phyloP scores from a whole-genome alignment of 306 rosid species.

The Prunus mira region DNA sequence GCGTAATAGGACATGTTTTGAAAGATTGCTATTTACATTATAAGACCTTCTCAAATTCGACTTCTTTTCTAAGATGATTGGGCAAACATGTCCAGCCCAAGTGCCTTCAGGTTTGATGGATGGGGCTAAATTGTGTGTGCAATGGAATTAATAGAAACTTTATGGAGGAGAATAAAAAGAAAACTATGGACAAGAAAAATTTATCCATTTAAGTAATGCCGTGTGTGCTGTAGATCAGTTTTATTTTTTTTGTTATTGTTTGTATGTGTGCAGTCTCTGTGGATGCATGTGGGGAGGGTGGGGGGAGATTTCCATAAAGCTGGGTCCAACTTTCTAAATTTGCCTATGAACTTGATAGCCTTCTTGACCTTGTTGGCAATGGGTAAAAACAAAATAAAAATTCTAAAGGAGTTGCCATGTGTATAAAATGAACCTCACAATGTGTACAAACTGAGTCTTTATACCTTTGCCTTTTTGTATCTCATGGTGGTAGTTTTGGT shows the following conservation, averaged over 20 bases:
- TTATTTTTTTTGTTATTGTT: not conserved
- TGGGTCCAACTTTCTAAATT: not conserved
- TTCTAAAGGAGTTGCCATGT: not conserved
- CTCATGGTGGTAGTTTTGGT: not conserved
- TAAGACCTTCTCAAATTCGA: not conserved
- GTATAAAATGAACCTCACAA: not conserved
- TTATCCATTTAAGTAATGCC: too few species aligned
- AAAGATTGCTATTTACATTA: not conserved
- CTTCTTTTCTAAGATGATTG: not conserved
- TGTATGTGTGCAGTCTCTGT: not conserved
- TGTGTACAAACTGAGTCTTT: not conserved
- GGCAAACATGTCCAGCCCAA: not conserved
- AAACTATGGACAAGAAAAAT: not conserved
- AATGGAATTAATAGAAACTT: not conserved
- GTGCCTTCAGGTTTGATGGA: not conserved
- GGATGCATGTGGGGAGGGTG: not conserved
- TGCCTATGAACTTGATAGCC: too few species aligned
- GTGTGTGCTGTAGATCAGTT: not conserved
- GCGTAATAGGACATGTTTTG: not conserved
- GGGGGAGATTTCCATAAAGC: not conserved
- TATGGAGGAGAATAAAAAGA: not conserved
- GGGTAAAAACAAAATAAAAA: not conserved
- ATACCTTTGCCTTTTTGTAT: not conserved
- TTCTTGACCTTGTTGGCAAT: not conserved
- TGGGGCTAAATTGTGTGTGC: not conserved